Conservation (phyloP, 1,139 yeast species). For the Blastobotrys ciferrii region DNA sequence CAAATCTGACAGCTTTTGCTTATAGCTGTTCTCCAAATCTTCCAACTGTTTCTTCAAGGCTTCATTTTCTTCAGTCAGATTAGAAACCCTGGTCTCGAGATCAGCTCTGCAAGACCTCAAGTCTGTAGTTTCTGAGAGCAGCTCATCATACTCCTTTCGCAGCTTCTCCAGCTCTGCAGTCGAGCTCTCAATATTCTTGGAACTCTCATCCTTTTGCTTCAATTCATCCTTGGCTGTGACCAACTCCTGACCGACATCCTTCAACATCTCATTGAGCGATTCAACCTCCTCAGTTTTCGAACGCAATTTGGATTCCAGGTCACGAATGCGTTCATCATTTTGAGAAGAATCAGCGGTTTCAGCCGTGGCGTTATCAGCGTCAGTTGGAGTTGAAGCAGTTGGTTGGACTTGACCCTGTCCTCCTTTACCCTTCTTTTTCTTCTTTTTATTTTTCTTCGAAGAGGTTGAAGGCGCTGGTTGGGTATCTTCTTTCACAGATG, state of each 20-base stretch:
- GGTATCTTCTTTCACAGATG: neutral
- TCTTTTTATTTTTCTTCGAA: slow-evolving; percentile 2
- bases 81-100: slow-evolving; percentile 7
- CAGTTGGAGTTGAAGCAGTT: neutral
- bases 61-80: slow-evolving; percentile 1
- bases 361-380: neutral
- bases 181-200: neutral
- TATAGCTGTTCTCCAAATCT: slow-evolving; percentile 1
- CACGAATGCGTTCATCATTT: neutral
- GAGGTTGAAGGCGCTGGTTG: neutral
- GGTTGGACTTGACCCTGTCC: neutral
- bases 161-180: slow-evolving; percentile 6
- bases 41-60: slow-evolving; percentile 5
- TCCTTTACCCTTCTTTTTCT: slow-evolving; percentile 5
- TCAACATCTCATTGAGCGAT: slow-evolving; percentile 65
- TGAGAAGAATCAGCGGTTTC: neutral
- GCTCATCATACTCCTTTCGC: slow-evolving; percentile 1
- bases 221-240: slow-evolving; percentile 42
- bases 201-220: slow-evolving; percentile 13
- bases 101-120: neutral
- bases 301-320: slow-evolving; percentile 18
- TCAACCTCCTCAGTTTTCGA: slow-evolving; percentile 53
- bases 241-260: slow-evolving; percentile 70
- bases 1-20: neutral
- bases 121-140: neutral